Percentiles rank a stretch among this genome's conserved stretches.
phyloP scores from a whole-genome alignment of 1,284 basidiomycete species.

The Tylopilus sp. region DNA sequence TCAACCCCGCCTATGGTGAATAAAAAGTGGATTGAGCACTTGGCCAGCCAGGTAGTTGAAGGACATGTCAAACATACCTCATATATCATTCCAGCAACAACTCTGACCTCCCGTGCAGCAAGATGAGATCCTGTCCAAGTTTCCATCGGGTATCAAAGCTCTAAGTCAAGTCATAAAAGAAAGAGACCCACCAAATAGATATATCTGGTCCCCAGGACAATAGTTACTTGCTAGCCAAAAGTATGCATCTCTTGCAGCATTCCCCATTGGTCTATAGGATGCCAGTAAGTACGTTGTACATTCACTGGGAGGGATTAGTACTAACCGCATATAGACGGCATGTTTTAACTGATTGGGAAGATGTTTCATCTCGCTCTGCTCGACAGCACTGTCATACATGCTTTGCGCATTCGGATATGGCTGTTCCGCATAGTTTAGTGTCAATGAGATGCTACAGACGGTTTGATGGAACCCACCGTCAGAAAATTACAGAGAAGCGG shows the following conservation, averaged over 20 bases:
- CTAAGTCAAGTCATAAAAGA: not conserved
- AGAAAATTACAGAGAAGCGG: too few relatives aligned
- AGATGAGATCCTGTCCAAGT: not conserved
- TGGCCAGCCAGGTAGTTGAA: too few relatives aligned
- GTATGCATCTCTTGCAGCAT: not conserved
- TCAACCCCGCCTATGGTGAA: not conserved
- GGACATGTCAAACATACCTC: not conserved
- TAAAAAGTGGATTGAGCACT: too few relatives aligned
- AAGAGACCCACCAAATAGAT: not conserved
- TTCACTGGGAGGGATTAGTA: too few relatives aligned
- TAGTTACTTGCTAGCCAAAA: not conserved
- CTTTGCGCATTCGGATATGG: not conserved
- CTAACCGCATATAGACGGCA: not conserved
- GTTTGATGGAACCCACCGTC: too few relatives aligned
- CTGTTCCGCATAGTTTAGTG: too few relatives aligned
- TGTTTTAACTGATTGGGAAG: not conserved
- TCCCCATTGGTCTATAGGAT: not conserved
- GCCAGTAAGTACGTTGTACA: not conserved
- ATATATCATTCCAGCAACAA: not conserved
- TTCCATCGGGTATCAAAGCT: too few relatives aligned
- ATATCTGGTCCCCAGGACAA: not conserved
- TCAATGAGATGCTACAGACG: too few relatives aligned
- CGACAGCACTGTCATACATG: not conserved
- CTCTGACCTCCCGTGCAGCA: not conserved
- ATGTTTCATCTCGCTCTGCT: not conserved